Evolutionary conservation across 495 filamentous ascomycete genomes (phyloP).

Genomic region (Thermothielavioides terrestris): DNA sequence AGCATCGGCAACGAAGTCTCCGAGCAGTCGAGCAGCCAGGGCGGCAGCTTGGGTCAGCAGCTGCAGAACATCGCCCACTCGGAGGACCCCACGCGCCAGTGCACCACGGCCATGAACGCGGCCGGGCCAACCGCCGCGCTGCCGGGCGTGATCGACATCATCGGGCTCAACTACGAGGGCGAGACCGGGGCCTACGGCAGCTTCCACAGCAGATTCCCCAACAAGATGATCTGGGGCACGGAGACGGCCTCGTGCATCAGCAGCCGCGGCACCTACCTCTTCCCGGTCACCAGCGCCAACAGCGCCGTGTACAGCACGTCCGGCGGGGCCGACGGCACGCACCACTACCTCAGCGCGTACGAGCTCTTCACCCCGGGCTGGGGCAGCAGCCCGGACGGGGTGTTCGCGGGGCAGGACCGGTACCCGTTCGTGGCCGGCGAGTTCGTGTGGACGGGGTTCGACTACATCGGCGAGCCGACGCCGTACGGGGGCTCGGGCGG

Average conservation of each 20-base stretch:
- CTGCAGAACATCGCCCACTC: constrained; percentile 27
- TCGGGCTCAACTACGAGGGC: constrained; percentile 44
- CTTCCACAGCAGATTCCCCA: constrained; percentile 34
- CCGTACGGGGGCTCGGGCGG: constrained; percentile 36
- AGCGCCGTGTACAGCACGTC: constrained; percentile 18
- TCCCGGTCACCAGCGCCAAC: constrained; percentile 35
- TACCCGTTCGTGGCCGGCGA: constrained; percentile 37
- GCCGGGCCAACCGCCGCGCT: constrained; percentile 26
- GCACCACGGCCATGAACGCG: constrained; percentile 34
- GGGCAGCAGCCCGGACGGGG: constrained; percentile 39
- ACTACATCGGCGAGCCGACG: constrained; percentile 44
- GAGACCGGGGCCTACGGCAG: constrained; percentile 14
- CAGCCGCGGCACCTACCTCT: constrained; percentile 41
- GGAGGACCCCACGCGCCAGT: constrained; percentile 36
- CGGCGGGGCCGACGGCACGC: constrained; percentile 9
- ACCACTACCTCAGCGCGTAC: constrained; percentile 35
- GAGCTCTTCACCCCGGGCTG: constrained; percentile 35
- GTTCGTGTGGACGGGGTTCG: constrained; percentile 44
- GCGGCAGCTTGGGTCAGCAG: constrained; percentile 23
- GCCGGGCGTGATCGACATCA: constrained; percentile 32
- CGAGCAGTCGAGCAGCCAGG: constrained; percentile 26
- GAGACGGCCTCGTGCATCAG: constrained; percentile 37
- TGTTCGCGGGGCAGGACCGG: constrained; percentile 38
- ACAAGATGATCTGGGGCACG: constrained; percentile 38
- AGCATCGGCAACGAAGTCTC: constrained; percentile 41